Base-by-base conservation (phyloP, 2,329 filamentous ascomycete species). In the Dactylonectria macrodidyma region DNA sequence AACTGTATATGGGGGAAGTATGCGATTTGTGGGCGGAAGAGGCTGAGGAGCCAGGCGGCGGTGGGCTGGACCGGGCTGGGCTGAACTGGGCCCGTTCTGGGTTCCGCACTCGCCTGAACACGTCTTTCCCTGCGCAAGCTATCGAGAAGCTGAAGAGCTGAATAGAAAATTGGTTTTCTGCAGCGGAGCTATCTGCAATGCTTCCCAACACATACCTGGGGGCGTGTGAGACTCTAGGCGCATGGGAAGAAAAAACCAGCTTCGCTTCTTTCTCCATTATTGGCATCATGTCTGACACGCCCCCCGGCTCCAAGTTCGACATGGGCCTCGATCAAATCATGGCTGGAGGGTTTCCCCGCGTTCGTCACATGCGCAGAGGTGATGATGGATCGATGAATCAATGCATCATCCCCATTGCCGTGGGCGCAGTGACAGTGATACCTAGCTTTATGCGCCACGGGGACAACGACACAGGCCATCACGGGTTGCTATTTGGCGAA, bases 361-460 rank as follows among this genome's bases (percentile, higher is more conserved):
- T 46, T 24, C 48, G 52, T 66, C 64, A 66, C 64, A 66, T 66
- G 64, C 52, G 46, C 48, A 22, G 10, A 34, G 62, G 55, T 48
- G 55, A 55, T 62, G 50, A 62, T 62, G 59, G 59, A 55, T 47
- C 6, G 22, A 61, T 52, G 50, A 61, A 54, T 48, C 38, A 54
- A 52, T 38, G 14, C 14, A 33, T 14, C 12, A 16, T 16, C 10
- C 33, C 14, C 26, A 19, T 34, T 34, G 46, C 46, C n/a, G n/a
- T 11, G 46, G 22, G 24, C 9, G 26, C 26, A 30, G 26, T 30
- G 26, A 30, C 41, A 44, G n/a, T 14, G n/a, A n/a, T n/a, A 14
- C 41, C 14, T n/a, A 41, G 5, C 14, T 12, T 16, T 41, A 16
- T 41, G 38, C 38, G 41, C 41, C 41, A 44, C 41, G 16, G 16